Percentiles rank a stretch among this genome's conserved stretches.
Conservation (phyloP, 1,139 yeast genomes). For the Suhomyces wounanorum region DNA sequence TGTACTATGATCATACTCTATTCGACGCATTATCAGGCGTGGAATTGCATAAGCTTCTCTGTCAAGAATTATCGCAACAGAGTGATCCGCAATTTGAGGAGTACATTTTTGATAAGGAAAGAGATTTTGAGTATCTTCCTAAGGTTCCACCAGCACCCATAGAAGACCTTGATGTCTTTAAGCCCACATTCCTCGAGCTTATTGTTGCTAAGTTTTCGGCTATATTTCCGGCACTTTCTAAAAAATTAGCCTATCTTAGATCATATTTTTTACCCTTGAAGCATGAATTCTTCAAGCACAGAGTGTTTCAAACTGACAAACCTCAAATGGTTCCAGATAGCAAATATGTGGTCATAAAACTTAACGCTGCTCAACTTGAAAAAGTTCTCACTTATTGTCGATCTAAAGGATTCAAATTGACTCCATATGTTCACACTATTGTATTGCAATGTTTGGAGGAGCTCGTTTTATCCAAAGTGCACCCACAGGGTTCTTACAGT, state of each 20-base stretch:
- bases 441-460: slow-evolving; percentile 13
- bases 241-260: not conserved
- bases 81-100: slow-evolving; percentile 5
- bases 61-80: slow-evolving; percentile 8
- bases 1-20: slow-evolving; percentile 16
- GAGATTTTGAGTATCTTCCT: slow-evolving; percentile 3
- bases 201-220: not conserved
- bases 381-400: slow-evolving; percentile 10
- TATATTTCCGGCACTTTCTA: not conserved
- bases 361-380: slow-evolving; percentile 6
- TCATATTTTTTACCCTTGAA: not conserved
- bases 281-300: not conserved
- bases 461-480: not conserved
- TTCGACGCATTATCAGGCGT: slow-evolving; percentile 18
- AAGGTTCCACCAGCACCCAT: not conserved
- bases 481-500: slow-evolving; percentile 7
- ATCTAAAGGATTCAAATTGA: slow-evolving; percentile 10
- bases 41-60: slow-evolving; percentile 16
- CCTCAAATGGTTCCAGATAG: not conserved
- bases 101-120: slow-evolving; percentile 2
- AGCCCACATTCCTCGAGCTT: not conserved
- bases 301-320: not conserved
- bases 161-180: not conserved
- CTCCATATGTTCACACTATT: slow-evolving; percentile 14
- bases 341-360: slow-evolving; percentile 13